Percentiles rank a stretch among this genome's conserved stretches.
phyloP scores from a whole-genome alignment of 148 eudicot species.

The Vaccinium corymbosum region DNA sequence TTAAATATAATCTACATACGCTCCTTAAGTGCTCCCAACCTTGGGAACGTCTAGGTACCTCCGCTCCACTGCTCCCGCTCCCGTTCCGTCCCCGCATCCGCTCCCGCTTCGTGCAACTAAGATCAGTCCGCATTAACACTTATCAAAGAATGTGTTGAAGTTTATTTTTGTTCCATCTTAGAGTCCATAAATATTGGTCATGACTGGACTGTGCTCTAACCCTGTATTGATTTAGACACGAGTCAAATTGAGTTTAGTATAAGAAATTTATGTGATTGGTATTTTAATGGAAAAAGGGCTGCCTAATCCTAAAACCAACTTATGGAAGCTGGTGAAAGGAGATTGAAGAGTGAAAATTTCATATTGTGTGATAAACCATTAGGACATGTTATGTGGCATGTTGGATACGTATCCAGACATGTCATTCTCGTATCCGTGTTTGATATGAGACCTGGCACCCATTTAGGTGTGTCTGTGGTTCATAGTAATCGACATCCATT shows the following conservation, averaged over 20 bases:
- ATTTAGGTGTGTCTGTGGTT: neutral
- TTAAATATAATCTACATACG: too few relatives aligned
- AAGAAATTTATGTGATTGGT: neutral
- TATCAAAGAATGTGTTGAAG: neutral
- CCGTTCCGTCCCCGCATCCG: too few relatives aligned
- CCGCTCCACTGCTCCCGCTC: too few relatives aligned
- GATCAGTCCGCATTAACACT: neutral
- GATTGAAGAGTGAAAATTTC: neutral
- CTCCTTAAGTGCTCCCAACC: too few relatives aligned
- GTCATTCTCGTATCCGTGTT: neutral
- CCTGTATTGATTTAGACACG: neutral
- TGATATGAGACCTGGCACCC: neutral
- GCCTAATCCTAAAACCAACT: neutral
- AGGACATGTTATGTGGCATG: neutral
- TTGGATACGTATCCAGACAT: neutral
- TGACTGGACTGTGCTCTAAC: neutral
- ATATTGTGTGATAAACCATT: neutral
- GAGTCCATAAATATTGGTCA: neutral
- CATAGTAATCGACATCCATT: neutral
- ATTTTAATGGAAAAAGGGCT: neutral
- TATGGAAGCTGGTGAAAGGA: neutral
- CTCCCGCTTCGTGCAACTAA: too few relatives aligned
- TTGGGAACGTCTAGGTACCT: too few relatives aligned
- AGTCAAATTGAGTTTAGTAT: neutral
- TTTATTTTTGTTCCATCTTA: neutral